These are phyloP conservation scores for Candida insectalens DNA, from an alignment of 805 yeast species.

Conservation along the genomic window DNA sequence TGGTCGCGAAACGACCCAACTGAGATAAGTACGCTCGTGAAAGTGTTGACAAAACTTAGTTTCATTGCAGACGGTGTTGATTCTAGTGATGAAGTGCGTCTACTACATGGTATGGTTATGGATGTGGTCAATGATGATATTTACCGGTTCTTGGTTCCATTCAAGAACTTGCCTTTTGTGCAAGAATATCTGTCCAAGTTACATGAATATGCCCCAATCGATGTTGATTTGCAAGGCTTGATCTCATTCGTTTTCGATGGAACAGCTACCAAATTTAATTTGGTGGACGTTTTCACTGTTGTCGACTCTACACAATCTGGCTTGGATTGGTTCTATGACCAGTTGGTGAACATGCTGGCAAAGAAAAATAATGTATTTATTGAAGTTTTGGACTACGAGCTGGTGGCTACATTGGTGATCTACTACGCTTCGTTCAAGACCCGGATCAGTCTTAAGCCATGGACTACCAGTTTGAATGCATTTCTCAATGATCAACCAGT, in stretches of 20 bases:
- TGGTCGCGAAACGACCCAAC: constrained; percentile 9
- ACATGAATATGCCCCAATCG: constrained; percentile 2
- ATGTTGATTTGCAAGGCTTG: constrained; percentile 3
- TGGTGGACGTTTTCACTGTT: constrained; percentile 9
- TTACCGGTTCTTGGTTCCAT: constrained; percentile 2
- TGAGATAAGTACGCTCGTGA: constrained; percentile 7
- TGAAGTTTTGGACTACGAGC: constrained; percentile 13
- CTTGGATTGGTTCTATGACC: constrained; percentile 16
- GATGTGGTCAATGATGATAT: constrained; percentile 11
- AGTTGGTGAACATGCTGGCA: constrained; percentile 9
- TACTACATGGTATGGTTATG: constrained; percentile 11
- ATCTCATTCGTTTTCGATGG: constrained; percentile 9
- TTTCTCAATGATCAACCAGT: constrained; percentile 9
- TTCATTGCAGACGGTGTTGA: constrained; percentile 7
- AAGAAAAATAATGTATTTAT: not conserved
- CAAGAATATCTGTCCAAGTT: constrained; percentile 8
- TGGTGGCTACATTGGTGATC: constrained; percentile 15
- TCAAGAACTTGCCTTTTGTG: constrained; percentile 4
- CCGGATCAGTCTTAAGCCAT: constrained; percentile 9
- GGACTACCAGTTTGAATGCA: constrained; percentile 15
- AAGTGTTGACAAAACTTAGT: constrained; percentile 13
- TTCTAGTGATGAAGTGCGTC: constrained; percentile 12
- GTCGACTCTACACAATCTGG: constrained; percentile 7
- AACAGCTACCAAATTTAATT: constrained; percentile 12
- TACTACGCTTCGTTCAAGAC: constrained; percentile 15